phyloP scores from a whole-genome alignment of 495 filamentous ascomycete genomes.

The Aspergillus olivimuriae region DNA sequence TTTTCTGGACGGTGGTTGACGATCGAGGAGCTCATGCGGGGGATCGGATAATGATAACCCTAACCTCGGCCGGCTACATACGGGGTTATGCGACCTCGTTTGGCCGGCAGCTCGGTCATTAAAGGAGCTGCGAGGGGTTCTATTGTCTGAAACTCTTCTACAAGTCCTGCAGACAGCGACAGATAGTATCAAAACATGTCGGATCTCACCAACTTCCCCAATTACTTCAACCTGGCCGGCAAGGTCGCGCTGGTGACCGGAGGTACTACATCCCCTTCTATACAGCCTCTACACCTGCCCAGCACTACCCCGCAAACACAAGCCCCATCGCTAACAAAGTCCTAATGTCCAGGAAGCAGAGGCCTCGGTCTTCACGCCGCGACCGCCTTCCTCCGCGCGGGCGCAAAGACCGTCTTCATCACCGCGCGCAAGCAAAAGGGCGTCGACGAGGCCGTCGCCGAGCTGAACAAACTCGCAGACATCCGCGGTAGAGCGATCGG shows the following conservation, averaged over 20 bases:
- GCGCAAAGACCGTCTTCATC: constrained; percentile 67
- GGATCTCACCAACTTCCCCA: constrained; percentile 53
- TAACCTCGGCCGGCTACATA: neutral
- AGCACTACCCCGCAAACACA: neutral
- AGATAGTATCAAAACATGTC: neutral
- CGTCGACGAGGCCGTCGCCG: constrained; percentile 55
- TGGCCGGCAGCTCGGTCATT: neutral
- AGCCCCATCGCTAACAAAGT: neutral
- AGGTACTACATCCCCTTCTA: too few relatives aligned
- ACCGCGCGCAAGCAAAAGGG: constrained; percentile 70
- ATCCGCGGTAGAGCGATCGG: constrained; percentile 49
- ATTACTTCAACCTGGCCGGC: constrained; percentile 69
- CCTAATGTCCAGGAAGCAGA: constrained; percentile 34
- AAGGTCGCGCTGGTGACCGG: constrained; percentile 78
- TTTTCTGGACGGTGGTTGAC: too few relatives aligned
- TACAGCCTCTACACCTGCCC: too few relatives aligned
- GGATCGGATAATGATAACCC: neutral
- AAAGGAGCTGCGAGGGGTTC: too few relatives aligned
- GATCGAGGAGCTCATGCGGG: neutral
- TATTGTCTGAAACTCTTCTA: too few relatives aligned
- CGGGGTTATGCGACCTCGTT: too few relatives aligned
- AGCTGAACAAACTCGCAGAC: constrained; percentile 56
- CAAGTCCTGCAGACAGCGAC: neutral
- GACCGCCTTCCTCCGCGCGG: constrained; percentile 73
- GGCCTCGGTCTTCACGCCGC: constrained; percentile 68